Evolutionary conservation across 495 filamentous ascomycete species (phyloP).

Genomic region (Cairneyella variabilis): DNA sequence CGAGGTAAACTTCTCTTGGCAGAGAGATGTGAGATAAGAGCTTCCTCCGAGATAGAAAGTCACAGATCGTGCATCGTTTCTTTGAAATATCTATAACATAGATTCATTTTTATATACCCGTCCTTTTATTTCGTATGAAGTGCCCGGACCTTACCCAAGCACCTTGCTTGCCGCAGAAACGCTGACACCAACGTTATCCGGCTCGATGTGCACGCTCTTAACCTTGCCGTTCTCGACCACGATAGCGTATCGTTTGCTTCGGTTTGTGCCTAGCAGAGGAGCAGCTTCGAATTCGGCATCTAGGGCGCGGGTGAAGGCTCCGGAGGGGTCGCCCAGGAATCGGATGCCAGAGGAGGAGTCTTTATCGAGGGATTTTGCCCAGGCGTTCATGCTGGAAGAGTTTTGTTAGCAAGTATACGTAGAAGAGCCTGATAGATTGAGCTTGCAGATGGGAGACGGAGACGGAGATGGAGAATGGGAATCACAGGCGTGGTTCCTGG

Average conservation of each 20-base stretch:
- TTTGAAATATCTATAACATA: too few relatives aligned
- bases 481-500: not conserved
- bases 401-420: not conserved
- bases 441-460: not conserved
- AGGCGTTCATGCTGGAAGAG: conserved; percentile 71
- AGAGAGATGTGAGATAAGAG: too few relatives aligned
- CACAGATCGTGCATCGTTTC: too few relatives aligned
- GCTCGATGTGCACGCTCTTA: conserved; percentile 73
- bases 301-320: conserved; percentile 74
- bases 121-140: too few relatives aligned
- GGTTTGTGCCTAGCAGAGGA: conserved; percentile 75
- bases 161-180: conserved; percentile 27
- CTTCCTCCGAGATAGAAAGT: too few relatives aligned
- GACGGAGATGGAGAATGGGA: not conserved
- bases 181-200: conserved; percentile 84
- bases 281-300: conserved; percentile 78
- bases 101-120: too few relatives aligned
- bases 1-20: too few relatives aligned
- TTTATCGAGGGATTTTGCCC: conserved; percentile 70
- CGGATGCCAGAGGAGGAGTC: conserved; percentile 69
- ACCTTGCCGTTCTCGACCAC: conserved; percentile 74
- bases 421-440: too few relatives aligned
- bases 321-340: conserved; percentile 81
- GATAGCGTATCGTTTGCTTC: conserved; percentile 86
- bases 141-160: conserved; percentile 14